These are phyloP conservation scores for Begonia peltatifolia DNA, from an alignment of 306 rosid genomes.

Conservation along the genomic window DNA sequence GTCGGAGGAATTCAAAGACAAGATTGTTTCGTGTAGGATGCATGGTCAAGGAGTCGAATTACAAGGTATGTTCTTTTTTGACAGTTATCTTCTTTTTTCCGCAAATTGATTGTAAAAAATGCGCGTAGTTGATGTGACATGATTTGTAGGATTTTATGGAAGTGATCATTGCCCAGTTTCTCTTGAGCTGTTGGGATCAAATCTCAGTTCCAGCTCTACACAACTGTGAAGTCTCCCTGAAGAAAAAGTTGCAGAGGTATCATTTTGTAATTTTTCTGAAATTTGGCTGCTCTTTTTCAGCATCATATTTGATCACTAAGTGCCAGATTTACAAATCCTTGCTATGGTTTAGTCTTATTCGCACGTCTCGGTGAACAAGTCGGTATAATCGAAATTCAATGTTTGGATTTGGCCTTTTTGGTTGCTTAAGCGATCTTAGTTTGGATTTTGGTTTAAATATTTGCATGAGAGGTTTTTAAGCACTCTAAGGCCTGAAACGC, in stretches of 20 bases:
- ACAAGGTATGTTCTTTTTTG: slow-evolving; percentile 33
- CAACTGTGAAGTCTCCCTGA: background rate
- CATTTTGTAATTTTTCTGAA: background rate
- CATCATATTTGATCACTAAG: too few relatives aligned
- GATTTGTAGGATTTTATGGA: slow-evolving; percentile 62
- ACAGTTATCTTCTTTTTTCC: too few relatives aligned
- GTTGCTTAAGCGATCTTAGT: too few relatives aligned
- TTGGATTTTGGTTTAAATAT: too few relatives aligned
- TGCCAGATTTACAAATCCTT: background rate
- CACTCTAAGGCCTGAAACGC: too few relatives aligned
- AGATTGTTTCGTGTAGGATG: slow-evolving; percentile 70
- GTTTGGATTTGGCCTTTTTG: too few relatives aligned
- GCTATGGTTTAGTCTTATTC: background rate
- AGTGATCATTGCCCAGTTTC: slow-evolving; percentile 94
- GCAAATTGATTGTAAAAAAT: too few relatives aligned
- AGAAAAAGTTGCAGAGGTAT: background rate
- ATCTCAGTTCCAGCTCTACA: slow-evolving; percentile 7
- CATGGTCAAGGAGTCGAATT: slow-evolving; percentile 83
- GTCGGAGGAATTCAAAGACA: slow-evolving; percentile 52
- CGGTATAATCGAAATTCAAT: too few relatives aligned
- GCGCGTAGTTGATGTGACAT: too few relatives aligned
- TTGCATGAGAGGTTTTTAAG: too few relatives aligned
- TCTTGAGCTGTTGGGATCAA: slow-evolving; percentile 55
- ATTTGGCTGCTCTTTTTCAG: background rate
- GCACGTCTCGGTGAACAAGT: background rate